Evolutionary conservation across 441 rosid genomes (phyloP).

Genomic region (Syzygium malaccense): DNA sequence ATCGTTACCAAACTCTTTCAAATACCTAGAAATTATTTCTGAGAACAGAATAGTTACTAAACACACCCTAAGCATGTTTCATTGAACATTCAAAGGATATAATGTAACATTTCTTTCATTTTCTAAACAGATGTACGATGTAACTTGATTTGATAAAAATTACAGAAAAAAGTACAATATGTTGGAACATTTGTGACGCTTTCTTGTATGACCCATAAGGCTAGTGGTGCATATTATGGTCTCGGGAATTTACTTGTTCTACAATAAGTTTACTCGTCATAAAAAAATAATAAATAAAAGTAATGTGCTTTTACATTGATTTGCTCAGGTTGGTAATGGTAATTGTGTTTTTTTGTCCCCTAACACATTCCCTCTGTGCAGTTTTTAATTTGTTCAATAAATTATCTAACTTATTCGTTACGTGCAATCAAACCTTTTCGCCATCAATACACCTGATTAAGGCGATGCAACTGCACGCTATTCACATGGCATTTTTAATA

Average conservation of each 20-base stretch:
- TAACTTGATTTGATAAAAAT: not conserved
- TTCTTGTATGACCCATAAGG: not conserved
- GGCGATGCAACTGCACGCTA: not conserved
- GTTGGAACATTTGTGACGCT: not conserved
- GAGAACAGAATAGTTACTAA: too few relatives aligned
- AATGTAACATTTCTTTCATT: not conserved
- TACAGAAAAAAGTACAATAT: not conserved
- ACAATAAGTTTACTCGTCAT: not conserved
- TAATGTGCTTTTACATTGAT: not conserved
- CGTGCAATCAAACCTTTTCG: not conserved
- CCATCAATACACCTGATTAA: not conserved
- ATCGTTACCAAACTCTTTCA: too few relatives aligned
- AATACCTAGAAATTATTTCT: too few relatives aligned
- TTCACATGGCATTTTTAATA: not conserved
- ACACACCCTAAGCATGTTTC: not conserved
- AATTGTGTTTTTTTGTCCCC: not conserved
- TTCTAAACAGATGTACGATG: not conserved
- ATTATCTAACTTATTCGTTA: rapidly evolving
- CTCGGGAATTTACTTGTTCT: not conserved
- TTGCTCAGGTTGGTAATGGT: not conserved
- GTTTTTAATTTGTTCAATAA: not conserved
- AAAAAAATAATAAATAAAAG: not conserved
- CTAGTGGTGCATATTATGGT: not conserved
- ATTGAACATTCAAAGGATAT: not conserved
- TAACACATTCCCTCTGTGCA: not conserved